phyloP scores from a whole-genome alignment of 2,329 filamentous ascomycete species.

The Proliferodiscus dingleyae region DNA sequence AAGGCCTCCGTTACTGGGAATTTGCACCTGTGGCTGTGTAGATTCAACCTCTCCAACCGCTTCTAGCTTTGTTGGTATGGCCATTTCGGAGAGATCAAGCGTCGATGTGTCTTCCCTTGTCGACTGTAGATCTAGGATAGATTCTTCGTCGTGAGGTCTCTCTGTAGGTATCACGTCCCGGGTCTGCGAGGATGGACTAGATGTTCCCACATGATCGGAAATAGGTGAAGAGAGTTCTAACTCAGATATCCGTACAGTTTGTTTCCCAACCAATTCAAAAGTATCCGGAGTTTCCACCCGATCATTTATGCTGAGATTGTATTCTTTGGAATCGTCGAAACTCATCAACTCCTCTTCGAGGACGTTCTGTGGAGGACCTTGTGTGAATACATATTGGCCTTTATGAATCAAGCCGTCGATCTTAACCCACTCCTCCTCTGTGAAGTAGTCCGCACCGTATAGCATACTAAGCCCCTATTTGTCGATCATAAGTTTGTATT shows the following conservation, averaged over 20 bases:
- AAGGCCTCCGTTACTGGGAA: conserved; percentile 11
- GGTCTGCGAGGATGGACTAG: conserved; percentile 9
- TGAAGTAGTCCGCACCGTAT: conserved; percentile 27
- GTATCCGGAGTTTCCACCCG: conserved; percentile 1
- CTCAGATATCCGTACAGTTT: conserved; percentile 4
- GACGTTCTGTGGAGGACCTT: conserved; percentile 18
- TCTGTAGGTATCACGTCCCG: conserved; percentile 14
- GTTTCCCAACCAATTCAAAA: conserved; percentile 5
- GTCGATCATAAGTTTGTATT: too few species aligned
- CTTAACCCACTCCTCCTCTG: conserved; percentile 29
- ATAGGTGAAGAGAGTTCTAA: conserved; percentile 5
- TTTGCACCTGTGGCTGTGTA: background rate
- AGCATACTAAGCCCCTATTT: conserved; percentile 23
- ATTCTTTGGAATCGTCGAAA: conserved; percentile 16
- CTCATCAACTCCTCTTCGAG: conserved; percentile 22
- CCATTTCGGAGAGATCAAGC: conserved; percentile 9
- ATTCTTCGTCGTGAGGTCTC: conserved; percentile 13
- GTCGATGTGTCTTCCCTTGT: background rate
- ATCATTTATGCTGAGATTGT: conserved; percentile 1
- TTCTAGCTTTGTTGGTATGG: background rate
- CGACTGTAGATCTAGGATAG: conserved; percentile 1
- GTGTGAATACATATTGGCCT: conserved; percentile 26
- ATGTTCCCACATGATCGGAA: conserved; percentile 3
- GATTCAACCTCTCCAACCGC: too few species aligned
- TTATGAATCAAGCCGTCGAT: conserved; percentile 28